phyloP scores from a whole-genome alignment of 2,329 filamentous ascomycete species.

The Akanthomyces dipterigenus region DNA sequence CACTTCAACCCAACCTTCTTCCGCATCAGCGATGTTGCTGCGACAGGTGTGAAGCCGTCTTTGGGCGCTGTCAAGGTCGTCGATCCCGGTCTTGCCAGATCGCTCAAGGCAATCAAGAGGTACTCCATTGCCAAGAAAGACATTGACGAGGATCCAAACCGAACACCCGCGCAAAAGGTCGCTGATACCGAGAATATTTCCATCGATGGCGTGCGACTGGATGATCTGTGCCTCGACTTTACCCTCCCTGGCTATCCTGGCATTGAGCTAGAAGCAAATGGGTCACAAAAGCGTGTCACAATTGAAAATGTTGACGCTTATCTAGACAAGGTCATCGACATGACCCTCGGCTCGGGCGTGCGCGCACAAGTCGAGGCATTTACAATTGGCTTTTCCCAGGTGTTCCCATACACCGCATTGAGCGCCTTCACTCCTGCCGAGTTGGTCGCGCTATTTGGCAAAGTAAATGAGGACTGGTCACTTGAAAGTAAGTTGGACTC shows the following conservation, averaged over 20 bases:
- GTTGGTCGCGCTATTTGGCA: conserved; percentile 88
- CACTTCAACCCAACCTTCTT: conserved; percentile 98
- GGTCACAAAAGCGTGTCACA: conserved; percentile 67
- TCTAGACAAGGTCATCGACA: conserved; percentile 81
- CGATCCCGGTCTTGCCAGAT: conserved; percentile 78
- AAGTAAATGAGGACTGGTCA: conserved; percentile 92
- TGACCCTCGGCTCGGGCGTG: conserved; percentile 85
- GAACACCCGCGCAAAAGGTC: conserved; percentile 64
- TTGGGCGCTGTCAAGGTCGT: conserved; percentile 85
- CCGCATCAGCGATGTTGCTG: conserved; percentile 69
- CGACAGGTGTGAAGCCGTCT: conserved; percentile 65
- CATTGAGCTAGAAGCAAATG: conserved; percentile 74
- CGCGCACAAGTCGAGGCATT: conserved; percentile 87
- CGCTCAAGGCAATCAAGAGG: conserved; percentile 78
- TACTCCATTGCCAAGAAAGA: conserved; percentile 78
- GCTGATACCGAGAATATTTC: conserved; percentile 61
- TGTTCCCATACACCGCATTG: conserved; percentile 90
- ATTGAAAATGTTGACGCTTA: conserved; percentile 90
- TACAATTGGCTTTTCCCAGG: conserved; percentile 82
- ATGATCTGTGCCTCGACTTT: conserved; percentile 89
- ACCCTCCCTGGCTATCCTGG: conserved; percentile 85
- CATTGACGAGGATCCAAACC: conserved; percentile 63
- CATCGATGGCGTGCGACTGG: conserved; percentile 70
- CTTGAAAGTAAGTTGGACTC: conserved; percentile 73
- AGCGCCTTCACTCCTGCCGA: conserved; percentile 93